These are phyloP conservation scores for Lactifluus subvellereus DNA, from an alignment of 768 basidiomycete species.

Conservation along the genomic window DNA sequence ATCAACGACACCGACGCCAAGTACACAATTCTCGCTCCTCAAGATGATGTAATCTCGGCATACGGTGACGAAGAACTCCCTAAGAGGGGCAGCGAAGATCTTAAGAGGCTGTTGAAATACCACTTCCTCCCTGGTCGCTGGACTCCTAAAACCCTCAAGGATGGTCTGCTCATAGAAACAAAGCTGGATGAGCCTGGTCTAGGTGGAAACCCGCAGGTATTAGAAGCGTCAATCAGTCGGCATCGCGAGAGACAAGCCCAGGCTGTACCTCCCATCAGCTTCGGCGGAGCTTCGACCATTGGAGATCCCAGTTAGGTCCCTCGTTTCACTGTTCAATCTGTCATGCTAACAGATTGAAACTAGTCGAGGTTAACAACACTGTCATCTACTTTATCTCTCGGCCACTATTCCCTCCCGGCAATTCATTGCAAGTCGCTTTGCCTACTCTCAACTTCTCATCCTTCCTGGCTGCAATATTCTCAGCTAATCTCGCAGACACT, in stretches of 20 bases:
- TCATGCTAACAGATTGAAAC: neutral
- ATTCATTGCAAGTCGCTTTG: constrained; percentile 74
- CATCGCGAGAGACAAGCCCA: constrained; percentile 42
- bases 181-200: constrained; percentile 68
- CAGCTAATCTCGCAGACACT: constrained; percentile 71
- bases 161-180: constrained; percentile 76
- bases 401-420: constrained; percentile 75
- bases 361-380: constrained; percentile 71
- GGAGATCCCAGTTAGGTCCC: constrained; percentile 62
- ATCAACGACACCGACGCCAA: constrained; percentile 63
- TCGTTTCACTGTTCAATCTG: constrained; percentile 2
- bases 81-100: constrained; percentile 55
- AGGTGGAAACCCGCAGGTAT: constrained; percentile 61
- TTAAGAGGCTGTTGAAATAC: constrained; percentile 73
- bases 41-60: constrained; percentile 73
- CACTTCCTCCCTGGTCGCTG: constrained; percentile 88
- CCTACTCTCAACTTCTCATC: constrained; percentile 81
- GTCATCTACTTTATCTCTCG: constrained; percentile 87
- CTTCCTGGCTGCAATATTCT: constrained; percentile 87
- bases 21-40: constrained; percentile 89
- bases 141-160: constrained; percentile 59
- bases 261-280: constrained; percentile 59
- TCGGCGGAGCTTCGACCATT: constrained; percentile 77
- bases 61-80: constrained; percentile 53
- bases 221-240: constrained; percentile 57